These are phyloP conservation scores for Plasmodium vinckei DNA, from an alignment of 169 alveolate genomes.

Conservation along the genomic window DNA sequence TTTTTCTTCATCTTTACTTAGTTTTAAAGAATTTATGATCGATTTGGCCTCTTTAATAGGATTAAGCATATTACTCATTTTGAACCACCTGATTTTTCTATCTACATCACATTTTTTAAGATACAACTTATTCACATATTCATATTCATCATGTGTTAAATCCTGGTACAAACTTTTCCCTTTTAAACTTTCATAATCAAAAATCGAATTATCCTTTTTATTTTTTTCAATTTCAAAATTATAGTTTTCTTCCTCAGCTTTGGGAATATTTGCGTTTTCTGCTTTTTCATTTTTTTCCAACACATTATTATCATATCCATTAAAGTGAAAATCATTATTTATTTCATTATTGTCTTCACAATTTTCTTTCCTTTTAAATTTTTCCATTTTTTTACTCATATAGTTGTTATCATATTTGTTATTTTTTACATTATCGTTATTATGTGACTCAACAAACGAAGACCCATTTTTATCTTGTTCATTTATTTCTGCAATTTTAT, in stretches of 20 bases:
- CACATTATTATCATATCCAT: background rate
- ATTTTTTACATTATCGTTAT: too few relatives aligned
- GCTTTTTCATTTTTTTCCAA: background rate
- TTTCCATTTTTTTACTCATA: constrained; percentile 10
- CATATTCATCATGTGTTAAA: constrained; percentile 83
- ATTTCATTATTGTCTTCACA: background rate
- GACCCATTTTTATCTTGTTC: background rate
- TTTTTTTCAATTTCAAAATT: constrained; percentile 35
- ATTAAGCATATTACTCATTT: constrained; percentile 78
- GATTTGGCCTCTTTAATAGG: constrained; percentile 83
- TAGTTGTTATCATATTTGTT: background rate
- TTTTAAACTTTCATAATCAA: constrained; percentile 76
- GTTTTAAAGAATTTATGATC: constrained; percentile 54
- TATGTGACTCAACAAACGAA: too few relatives aligned
- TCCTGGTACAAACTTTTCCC: constrained; percentile 76
- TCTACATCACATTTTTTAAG: constrained; percentile 78
- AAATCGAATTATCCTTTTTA: constrained; percentile 1
- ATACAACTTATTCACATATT: constrained; percentile 79
- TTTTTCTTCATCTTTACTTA: constrained; percentile 44
- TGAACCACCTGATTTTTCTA: constrained; percentile 78
- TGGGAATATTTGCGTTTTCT: background rate
- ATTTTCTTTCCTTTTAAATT: background rate
- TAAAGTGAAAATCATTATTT: background rate
- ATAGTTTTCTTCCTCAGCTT: constrained; percentile 14
- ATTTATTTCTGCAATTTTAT: background rate